phyloP scores from a whole-genome alignment of 768 basidiomycete species.

The Leccinum incarnatum region DNA sequence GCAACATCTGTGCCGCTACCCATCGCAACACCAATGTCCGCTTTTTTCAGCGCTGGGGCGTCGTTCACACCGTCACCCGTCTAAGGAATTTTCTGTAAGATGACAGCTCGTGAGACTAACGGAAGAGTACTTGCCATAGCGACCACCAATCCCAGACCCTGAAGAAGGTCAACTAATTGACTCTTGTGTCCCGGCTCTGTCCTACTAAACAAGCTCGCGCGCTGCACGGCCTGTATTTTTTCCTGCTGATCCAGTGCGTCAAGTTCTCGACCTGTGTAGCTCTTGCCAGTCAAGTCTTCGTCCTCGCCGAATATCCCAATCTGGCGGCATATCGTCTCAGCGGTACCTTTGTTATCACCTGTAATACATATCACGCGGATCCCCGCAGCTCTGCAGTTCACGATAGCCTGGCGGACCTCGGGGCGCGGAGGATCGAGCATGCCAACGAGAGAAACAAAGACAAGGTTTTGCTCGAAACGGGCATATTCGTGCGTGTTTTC shows the following conservation, averaged over 20 bases:
- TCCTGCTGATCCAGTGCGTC: constrained; percentile 78
- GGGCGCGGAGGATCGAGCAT: constrained; percentile 99
- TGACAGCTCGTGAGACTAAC: constrained; percentile 7
- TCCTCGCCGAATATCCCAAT: constrained; percentile 88
- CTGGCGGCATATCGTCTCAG: constrained; percentile 94
- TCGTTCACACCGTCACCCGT: constrained; percentile 99
- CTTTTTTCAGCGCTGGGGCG: constrained; percentile 94
- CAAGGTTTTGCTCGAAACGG: constrained; percentile 87
- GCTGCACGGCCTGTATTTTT: constrained; percentile 82
- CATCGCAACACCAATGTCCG: constrained; percentile 99
- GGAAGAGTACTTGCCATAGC: constrained; percentile 69
- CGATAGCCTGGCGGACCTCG: constrained; percentile 83
- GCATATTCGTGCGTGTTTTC: constrained; percentile 79
- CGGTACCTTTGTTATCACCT: constrained; percentile 96
- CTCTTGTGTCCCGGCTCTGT: constrained; percentile 96
- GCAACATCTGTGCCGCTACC: constrained; percentile 98
- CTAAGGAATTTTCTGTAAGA: constrained; percentile 38
- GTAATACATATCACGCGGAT: constrained; percentile 97
- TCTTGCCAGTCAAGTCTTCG: constrained; percentile 92
- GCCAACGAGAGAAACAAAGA: constrained; percentile 93
- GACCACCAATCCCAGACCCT: constrained; percentile 88
- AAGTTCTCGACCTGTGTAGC: constrained; percentile 91
- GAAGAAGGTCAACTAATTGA: constrained; percentile 90
- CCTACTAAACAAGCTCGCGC: constrained; percentile 86
- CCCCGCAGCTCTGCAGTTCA: constrained; percentile 88